phyloP scores from a whole-genome alignment of 148 eudicot genomes.

The Vaccinium macrocarpon region DNA sequence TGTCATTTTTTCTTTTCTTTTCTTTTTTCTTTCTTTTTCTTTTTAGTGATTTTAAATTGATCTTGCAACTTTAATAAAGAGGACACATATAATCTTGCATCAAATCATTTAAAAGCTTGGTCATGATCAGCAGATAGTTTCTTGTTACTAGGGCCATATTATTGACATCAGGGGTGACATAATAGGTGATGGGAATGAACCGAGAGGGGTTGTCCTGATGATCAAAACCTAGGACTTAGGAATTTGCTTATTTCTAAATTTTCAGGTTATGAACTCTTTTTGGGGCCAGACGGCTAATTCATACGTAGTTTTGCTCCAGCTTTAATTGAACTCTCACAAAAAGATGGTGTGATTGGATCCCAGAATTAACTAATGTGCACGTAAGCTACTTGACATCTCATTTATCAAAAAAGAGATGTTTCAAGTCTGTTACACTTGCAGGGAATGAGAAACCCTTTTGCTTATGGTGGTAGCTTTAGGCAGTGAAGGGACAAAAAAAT shows the following conservation, averaged over 20 bases:
- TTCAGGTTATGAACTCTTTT: no score
- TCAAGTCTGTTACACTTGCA: not conserved
- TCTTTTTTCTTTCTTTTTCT: not conserved
- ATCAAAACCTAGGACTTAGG: no score
- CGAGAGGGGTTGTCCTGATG: no score
- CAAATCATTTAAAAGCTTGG: not conserved
- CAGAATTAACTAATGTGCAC: not conserved
- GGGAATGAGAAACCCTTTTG: not conserved
- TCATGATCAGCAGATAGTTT: not conserved
- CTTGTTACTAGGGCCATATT: not conserved
- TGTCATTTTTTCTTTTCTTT: not conserved
- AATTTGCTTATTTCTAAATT: no score
- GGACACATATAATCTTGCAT: not conserved
- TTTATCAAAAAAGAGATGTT: not conserved
- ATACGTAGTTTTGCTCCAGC: no score
- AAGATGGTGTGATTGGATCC: no score
- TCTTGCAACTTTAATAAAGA: constrained; percentile 2
- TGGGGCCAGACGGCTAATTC: no score
- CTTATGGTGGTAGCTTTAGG: not conserved
- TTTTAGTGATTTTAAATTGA: not conserved
- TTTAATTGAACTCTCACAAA: not conserved
- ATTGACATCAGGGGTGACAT: not conserved
- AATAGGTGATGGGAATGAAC: not conserved
- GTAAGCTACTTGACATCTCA: not conserved
- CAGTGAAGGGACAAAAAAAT: no score